Evolutionary conservation across 352 stramenopile genomes (phyloP), one percentile per base, ranked within the genome.

Genomic region (Globisporangium cystogenes): DNA sequence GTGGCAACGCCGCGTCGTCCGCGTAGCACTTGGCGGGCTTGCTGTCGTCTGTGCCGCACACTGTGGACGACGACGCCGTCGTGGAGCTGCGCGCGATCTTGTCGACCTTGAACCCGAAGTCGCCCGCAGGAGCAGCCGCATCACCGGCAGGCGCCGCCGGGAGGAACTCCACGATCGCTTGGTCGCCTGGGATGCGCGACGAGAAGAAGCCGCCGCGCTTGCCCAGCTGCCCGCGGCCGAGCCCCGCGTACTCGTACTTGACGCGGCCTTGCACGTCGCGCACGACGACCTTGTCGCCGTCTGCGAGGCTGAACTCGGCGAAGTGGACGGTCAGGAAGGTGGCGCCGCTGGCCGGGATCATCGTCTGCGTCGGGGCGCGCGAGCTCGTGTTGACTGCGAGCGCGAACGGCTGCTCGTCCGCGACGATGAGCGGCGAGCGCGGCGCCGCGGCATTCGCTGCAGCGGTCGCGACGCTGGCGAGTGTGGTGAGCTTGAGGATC

Each of bases 261-360:
- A 54, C 52, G 11, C 42, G 36, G 20, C 63, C 60, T 16, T 59
- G 48, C 3, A 53, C 47, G 18, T 57, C 51, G 41, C 51, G 56
- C 12, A 78, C 39, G 12, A 57, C 37, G 15, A 78, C 51, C 18
- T 49, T 33, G 31, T 72, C 67, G 6, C 70, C 67, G 12, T 64
- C 52, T 0, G 62, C 59, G 36, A 81, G 63, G n/a, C 59, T 43
- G 39, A 81, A 74, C 12, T 65, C 37, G 16, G 59, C 50, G 37
- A 81, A 81, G 48, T 76, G 70, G 24, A 81, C 45, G 0, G 63
- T 72, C 26, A 81, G 10, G 55, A 76, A 81, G 26, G 57, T 57
- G 23, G 70, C 57, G 26, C 58, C 62, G 11, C 49, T 20, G 6
- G 52, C 37, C 4, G 43, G 35, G 48, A 73, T 60, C 7, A 53